These are phyloP conservation scores for Nakaseomyces delphensis DNA, from an alignment of 1,139 yeast species.

Conservation along the genomic window DNA sequence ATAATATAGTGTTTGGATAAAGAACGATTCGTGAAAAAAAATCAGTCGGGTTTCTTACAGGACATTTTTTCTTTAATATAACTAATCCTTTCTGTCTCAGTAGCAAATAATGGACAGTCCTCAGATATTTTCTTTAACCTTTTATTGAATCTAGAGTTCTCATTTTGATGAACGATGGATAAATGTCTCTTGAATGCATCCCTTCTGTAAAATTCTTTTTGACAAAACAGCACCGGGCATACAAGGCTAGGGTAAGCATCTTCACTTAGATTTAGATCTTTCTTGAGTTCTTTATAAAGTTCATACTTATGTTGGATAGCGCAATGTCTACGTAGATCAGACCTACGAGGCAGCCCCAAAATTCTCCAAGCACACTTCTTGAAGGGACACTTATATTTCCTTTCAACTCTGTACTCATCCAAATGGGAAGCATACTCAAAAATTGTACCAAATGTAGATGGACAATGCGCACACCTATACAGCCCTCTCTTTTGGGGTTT, in stretches of 20 bases:
- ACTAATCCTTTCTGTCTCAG: conserved; percentile 9
- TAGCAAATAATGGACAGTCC: conserved; percentile 1
- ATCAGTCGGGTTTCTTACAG: background rate
- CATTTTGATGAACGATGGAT: conserved; percentile 43
- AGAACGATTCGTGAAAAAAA: background rate
- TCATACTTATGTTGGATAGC: conserved; percentile 43
- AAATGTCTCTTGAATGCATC: conserved; percentile 50
- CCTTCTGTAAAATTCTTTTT: conserved; percentile 46
- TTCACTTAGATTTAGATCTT: conserved; percentile 22
- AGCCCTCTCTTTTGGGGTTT: conserved; percentile 37
- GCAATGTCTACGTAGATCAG: conserved; percentile 55
- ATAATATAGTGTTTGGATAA: too few relatives aligned
- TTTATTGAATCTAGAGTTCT: conserved; percentile 38
- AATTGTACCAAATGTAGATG: conserved; percentile 35
- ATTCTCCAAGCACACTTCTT: conserved; percentile 52
- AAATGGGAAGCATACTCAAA: conserved; percentile 40
- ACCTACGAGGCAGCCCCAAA: conserved; percentile 50
- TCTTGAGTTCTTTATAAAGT: conserved; percentile 21
- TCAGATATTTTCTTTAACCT: conserved; percentile 25
- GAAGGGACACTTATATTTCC: conserved; percentile 46
- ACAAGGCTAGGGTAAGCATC: conserved; percentile 25
- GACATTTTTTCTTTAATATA: conserved; percentile 10
- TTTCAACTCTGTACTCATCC: conserved; percentile 36
- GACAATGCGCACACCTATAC: conserved; percentile 47
- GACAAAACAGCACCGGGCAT: conserved; percentile 39